These are phyloP conservation scores for Spathaspora jeffriesii DNA, from an alignment of 1,139 yeast species.

Conservation along the genomic window DNA sequence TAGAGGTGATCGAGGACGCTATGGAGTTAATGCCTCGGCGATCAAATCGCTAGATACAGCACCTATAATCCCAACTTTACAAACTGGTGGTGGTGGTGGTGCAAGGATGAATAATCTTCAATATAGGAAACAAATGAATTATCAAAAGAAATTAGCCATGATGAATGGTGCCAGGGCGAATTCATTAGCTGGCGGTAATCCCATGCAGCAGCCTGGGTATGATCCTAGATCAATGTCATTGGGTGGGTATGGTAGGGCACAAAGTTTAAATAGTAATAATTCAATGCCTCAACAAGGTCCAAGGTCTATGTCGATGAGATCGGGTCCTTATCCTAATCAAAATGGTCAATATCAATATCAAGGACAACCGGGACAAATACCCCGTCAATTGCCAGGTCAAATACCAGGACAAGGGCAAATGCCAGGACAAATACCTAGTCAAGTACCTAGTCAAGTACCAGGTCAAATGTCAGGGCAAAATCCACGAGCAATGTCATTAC, in stretches of 20 bases:
- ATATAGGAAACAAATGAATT: conserved; percentile 69
- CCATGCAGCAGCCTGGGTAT: conserved; percentile 21
- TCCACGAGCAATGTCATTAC: conserved; percentile 17
- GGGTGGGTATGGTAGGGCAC: conserved; percentile 3
- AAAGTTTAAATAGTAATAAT: conserved; percentile 2
- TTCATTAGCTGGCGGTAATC: conserved; percentile 41
- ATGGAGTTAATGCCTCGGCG: conserved; percentile 56
- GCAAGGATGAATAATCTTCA: conserved; percentile 48
- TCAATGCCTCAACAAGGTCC: conserved; percentile 15
- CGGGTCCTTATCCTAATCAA: conserved; percentile 10
- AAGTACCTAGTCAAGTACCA: neutral
- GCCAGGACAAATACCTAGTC: conserved; percentile 13
- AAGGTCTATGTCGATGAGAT: conserved; percentile 16
- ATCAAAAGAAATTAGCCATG: conserved; percentile 60
- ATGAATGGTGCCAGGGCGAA: conserved; percentile 50
- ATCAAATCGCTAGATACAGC: too few relatives aligned
- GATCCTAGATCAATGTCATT: conserved; percentile 11
- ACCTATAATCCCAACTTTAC: conserved; percentile 13
- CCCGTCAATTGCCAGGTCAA: neutral
- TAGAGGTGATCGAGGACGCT: conserved; percentile 60
- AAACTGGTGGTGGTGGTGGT: conserved; percentile 11
- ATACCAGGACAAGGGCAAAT: neutral
- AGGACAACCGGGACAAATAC: too few relatives aligned
- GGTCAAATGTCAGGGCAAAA: conserved; percentile 6
- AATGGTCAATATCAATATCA: neutral